These are phyloP conservation scores for Globisporangium okanoganense DNA, from an alignment of 352 stramenopile species.

Conservation along the genomic window DNA sequence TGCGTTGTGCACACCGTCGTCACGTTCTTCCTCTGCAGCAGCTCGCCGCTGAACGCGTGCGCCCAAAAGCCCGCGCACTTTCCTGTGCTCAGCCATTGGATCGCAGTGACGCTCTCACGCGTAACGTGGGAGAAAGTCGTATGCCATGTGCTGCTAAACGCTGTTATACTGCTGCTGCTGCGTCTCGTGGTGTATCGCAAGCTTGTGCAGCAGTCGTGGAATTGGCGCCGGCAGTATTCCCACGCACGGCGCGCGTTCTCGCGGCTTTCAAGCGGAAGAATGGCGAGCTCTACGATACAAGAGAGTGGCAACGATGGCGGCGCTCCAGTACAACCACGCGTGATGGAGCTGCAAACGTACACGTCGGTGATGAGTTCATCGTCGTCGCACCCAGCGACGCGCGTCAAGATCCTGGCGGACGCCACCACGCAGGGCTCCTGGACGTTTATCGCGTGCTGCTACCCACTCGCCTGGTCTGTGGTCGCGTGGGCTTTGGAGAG, in stretches of 20 bases:
- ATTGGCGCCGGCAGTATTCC: slow-evolving; percentile 33
- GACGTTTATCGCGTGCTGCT: slow-evolving; percentile 40
- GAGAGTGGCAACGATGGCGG: background rate
- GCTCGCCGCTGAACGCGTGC: slow-evolving; percentile 38
- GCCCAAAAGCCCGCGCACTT: slow-evolving; percentile 26
- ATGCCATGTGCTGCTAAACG: slow-evolving; percentile 24
- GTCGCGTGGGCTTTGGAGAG: slow-evolving; percentile 13
- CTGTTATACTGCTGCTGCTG: slow-evolving; percentile 26
- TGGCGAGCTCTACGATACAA: background rate
- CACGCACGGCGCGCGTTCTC: slow-evolving; percentile 28
- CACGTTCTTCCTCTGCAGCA: slow-evolving; percentile 35
- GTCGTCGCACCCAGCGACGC: background rate
- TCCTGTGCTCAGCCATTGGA: slow-evolving; percentile 33
- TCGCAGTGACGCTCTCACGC: slow-evolving; percentile 17
- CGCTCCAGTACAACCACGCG: background rate
- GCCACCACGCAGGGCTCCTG: slow-evolving; percentile 40
- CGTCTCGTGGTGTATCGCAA: slow-evolving; percentile 35
- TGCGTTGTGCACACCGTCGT: slow-evolving; percentile 30
- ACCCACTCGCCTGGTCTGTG: slow-evolving; percentile 32
- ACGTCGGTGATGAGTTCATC: background rate
- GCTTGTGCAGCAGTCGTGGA: slow-evolving; percentile 40
- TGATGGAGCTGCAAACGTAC: background rate
- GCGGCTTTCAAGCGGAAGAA: slow-evolving; percentile 18
- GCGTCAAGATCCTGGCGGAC: slow-evolving; percentile 21
- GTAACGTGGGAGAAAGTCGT: slow-evolving; percentile 27